phyloP scores from a whole-genome alignment of 1,284 basidiomycete species.

The Sporisorium sorghi region DNA sequence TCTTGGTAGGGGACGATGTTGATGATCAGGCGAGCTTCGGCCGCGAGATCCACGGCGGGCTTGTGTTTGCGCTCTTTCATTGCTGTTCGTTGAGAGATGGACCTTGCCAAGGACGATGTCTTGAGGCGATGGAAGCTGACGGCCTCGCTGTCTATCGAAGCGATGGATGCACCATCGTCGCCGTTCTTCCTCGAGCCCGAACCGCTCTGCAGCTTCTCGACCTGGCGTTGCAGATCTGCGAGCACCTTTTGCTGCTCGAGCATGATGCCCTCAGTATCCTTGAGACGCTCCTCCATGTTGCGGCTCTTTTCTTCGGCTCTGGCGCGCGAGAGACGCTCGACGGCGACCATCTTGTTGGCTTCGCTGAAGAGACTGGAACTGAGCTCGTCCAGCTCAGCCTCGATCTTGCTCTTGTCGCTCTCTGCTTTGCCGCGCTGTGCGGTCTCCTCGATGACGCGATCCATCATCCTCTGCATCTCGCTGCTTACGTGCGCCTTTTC shows the following conservation, averaged over 20 bases:
- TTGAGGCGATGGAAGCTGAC: constrained; percentile 51
- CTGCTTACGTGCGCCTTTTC: constrained; percentile 88
- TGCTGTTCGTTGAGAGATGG: constrained; percentile 37
- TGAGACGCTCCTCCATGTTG: constrained; percentile 82
- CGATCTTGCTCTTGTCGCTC: constrained; percentile 76
- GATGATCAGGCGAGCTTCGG: constrained; percentile 52
- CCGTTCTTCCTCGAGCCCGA: constrained; percentile 21
- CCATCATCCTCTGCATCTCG: constrained; percentile 93
- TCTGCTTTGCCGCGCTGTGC: constrained; percentile 86
- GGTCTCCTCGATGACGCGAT: constrained; percentile 92
- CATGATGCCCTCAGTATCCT: constrained; percentile 80
- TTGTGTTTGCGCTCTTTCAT: constrained; percentile 27
- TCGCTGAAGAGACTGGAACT: constrained; percentile 77
- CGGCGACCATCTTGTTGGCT: constrained; percentile 76
- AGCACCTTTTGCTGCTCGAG: constrained; percentile 73
- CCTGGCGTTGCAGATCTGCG: constrained; percentile 82
- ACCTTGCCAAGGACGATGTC: constrained; percentile 39
- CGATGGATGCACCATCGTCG: constrained; percentile 31
- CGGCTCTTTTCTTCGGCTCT: constrained; percentile 84
- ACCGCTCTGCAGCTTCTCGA: constrained; percentile 74
- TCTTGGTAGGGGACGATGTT: constrained; percentile 80
- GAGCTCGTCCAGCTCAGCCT: constrained; percentile 81
- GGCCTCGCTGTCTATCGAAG: constrained; percentile 37
- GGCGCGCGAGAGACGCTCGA: constrained; percentile 81
- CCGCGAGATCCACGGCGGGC: constrained; percentile 26